These are phyloP conservation scores for Aspergillus tanneri DNA, from an alignment of 2,329 filamentous ascomycete genomes.

Conservation along the genomic window DNA sequence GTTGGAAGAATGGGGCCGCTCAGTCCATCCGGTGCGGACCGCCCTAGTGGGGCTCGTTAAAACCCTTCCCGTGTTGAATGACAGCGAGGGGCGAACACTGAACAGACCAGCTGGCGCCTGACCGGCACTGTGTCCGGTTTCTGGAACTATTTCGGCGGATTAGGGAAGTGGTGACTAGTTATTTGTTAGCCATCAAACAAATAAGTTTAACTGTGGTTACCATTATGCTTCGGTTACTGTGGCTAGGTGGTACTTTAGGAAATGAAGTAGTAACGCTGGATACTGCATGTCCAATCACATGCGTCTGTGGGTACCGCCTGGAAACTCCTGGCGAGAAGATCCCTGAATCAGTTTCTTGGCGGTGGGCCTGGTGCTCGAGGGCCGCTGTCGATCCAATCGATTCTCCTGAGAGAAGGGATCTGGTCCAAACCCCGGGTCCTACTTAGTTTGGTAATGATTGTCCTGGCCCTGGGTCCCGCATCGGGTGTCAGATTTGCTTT, in stretches of 20 bases:
- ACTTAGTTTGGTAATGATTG: conserved; percentile 1
- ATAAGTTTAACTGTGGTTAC: too few species aligned
- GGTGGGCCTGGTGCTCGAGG: neutral
- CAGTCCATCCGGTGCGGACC: conserved; percentile 6
- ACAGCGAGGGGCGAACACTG: neutral
- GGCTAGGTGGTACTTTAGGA: too few species aligned
- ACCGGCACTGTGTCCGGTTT: neutral
- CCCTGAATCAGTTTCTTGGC: too few species aligned
- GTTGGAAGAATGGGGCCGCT: conserved; percentile 1
- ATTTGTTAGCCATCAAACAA: neutral
- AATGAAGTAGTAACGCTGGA: too few species aligned
- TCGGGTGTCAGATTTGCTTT: neutral
- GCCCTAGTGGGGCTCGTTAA: neutral
- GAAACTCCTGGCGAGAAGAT: too few species aligned
- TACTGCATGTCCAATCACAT: too few species aligned
- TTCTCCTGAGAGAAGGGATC: neutral
- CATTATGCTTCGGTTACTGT: too few species aligned
- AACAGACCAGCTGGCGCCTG: neutral
- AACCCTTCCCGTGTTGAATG: neutral
- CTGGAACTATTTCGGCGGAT: too few species aligned
- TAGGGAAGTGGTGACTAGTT: too few species aligned
- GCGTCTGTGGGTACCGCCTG: too few species aligned
- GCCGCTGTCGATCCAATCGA: neutral
- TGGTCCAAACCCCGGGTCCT: conserved; percentile 1
- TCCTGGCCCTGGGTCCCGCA: neutral